These are phyloP conservation scores for Gossypium davidsonii DNA, from an alignment of 441 rosid genomes.

Conservation along the genomic window DNA sequence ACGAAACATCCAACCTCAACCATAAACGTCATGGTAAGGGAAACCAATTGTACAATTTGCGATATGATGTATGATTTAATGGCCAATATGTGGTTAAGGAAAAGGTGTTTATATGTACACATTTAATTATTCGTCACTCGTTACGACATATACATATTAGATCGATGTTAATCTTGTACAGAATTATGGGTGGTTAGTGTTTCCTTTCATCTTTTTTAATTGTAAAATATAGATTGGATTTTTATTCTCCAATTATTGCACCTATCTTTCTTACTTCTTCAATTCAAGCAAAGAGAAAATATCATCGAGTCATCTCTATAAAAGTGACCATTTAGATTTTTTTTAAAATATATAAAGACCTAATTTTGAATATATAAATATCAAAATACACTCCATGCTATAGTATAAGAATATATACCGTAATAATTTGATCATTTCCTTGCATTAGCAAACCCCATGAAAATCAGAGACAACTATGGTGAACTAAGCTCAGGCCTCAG, in stretches of 20 bases:
- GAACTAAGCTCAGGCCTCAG: slow-evolving; percentile 37
- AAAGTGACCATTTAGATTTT: no score
- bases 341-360: no score
- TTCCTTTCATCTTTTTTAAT: not conserved
- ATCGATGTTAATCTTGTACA: not conserved
- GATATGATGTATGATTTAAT: not conserved
- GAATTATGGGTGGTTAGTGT: not conserved
- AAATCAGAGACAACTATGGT: slow-evolving; percentile 29
- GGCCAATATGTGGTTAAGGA: not conserved
- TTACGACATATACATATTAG: not conserved
- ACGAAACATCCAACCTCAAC: not conserved
- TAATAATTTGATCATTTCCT: not conserved
- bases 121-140: not conserved
- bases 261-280: not conserved
- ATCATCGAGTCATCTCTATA: no score
- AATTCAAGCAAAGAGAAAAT: no score
- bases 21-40: not conserved
- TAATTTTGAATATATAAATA: no score
- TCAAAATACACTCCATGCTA: no score
- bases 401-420: no score
- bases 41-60: not conserved
- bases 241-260: not conserved
- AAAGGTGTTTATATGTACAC: not conserved
- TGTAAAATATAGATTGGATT: not conserved
- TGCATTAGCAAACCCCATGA: slow-evolving; percentile 61